Evolutionary conservation across 345 rosid species (phyloP), one percentile per base, ranked within the genome.

Genomic region (Sapria himalayana): DNA sequence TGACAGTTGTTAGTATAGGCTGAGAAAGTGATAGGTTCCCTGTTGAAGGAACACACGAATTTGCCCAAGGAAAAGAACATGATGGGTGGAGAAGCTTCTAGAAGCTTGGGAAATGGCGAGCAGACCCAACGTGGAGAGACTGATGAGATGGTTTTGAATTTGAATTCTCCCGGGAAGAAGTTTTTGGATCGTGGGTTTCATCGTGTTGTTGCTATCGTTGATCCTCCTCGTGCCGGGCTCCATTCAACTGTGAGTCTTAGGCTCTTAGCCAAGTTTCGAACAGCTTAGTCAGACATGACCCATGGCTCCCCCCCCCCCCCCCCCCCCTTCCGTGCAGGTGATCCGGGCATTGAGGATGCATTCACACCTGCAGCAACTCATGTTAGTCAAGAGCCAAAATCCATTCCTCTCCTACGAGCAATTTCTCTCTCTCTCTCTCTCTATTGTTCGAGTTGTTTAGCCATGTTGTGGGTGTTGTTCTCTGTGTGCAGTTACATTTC

Each of bases 191-290:
- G n/a, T n/a, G n/a, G n/a, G n/a, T n/a, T n/a, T n/a, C n/a, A n/a
- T n/a, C n/a, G 74, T 53, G 72, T 89, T 2, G 92, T 89, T 52
- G 98, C 91, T 40, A 89, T 89, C 61, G 98, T 89, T 46, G 93
- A 89, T 60, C 95, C 98, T 58, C 98, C 95, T 3, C 82, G 95
- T 21, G 61, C 60, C 43, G 93, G 95, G 47, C 85, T 79, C 41
- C 95, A 89, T 62, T 93, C 98, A 27, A 69, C 51, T 43, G 95
- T 76, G 49, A 76, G 85, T 62, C 19, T 16, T 29, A 33, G 2
- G 15, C 17, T 43, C 33, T 24, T 49, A 15, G n/a, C n/a, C n/a
- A n/a, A n/a, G n/a, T n/a, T n/a, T n/a, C n/a, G n/a, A n/a, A n/a
- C n/a, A n/a, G n/a, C n/a, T n/a, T n/a, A n/a, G n/a, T n/a, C n/a